Evolutionary conservation across 495 filamentous ascomycete genomes (phyloP).

Genomic region (Jackrogersella minutella): DNA sequence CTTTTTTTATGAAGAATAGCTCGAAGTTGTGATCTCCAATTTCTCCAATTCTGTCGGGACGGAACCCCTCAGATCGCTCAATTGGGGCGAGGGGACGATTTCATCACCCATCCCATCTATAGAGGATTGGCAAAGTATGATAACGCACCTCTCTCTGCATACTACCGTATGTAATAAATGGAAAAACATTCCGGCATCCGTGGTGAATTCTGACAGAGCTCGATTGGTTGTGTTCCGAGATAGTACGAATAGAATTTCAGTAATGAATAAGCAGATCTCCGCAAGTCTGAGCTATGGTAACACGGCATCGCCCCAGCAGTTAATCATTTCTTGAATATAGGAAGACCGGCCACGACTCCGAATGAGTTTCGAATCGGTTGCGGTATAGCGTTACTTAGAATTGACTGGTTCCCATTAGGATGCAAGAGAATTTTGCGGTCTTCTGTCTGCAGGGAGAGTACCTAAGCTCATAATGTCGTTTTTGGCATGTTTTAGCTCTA

Average conservation of each 20-base stretch:
- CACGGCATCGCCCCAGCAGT: slow-evolving; percentile 23
- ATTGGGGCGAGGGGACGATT: slow-evolving; percentile 33
- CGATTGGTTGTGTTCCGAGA: slow-evolving; percentile 24
- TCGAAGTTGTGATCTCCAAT: slow-evolving; percentile 35
- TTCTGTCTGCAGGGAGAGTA: slow-evolving; percentile 1
- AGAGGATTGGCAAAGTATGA: slow-evolving; percentile 16
- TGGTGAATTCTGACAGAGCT: slow-evolving; percentile 11
- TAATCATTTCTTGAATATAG: slow-evolving; percentile 36
- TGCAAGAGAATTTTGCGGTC: background rate
- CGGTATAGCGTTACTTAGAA: slow-evolving; percentile 2
- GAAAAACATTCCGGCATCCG: slow-evolving; percentile 37
- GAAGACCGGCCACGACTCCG: slow-evolving; percentile 38
- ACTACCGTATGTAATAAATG: slow-evolving; percentile 30
- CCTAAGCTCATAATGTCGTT: slow-evolving; percentile 4
- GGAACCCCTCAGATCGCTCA: slow-evolving; percentile 29
- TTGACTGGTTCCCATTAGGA: background rate
- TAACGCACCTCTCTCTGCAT: slow-evolving; percentile 23
- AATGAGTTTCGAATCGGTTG: slow-evolving; percentile 21
- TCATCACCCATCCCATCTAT: slow-evolving; percentile 19
- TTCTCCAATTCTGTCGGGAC: slow-evolving; percentile 40
- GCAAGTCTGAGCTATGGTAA: slow-evolving; percentile 13
- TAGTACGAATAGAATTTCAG: slow-evolving; percentile 17
- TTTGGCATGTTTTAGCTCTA: slow-evolving; percentile 14
- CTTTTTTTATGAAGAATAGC: slow-evolving; percentile 7
- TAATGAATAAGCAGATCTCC: slow-evolving; percentile 30